A percentile compares a stretch with the other conserved stretches of the same genome.
These are phyloP conservation scores for Coffea humblotiana DNA, from an alignment of 305 asterid genomes.

Conservation along the genomic window DNA sequence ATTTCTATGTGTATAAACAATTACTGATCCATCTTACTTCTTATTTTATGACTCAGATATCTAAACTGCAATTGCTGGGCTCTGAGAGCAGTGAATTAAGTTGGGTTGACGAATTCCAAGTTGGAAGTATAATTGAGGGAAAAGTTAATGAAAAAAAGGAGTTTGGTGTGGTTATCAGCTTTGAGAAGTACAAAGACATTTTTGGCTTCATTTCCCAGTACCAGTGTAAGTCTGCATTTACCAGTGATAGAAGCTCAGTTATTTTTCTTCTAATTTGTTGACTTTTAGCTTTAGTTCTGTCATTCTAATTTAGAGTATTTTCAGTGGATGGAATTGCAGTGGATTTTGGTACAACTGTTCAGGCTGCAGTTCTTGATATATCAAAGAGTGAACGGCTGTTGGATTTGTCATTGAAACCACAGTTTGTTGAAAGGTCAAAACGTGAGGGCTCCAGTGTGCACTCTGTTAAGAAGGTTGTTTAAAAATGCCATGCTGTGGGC, in stretches of 20 bases:
- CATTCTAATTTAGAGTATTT: slow-evolving; percentile 19
- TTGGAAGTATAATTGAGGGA: slow-evolving; percentile 71
- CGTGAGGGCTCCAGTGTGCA: slow-evolving; percentile 36
- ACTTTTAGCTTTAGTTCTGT: not conserved
- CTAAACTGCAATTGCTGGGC: slow-evolving; percentile 62
- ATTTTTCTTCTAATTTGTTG: not conserved
- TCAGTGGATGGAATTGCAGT: slow-evolving; percentile 66
- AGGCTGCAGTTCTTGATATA: slow-evolving; percentile 83
- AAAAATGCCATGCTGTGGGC: slow-evolving; percentile 13
- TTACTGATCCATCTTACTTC: slow-evolving; percentile 14
- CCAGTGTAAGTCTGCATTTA: slow-evolving; percentile 59
- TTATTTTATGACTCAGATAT: slow-evolving; percentile 54
- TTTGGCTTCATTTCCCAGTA: slow-evolving; percentile 84
- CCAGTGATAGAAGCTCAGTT: not conserved
- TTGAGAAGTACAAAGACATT: slow-evolving; percentile 59
- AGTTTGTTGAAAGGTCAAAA: slow-evolving; percentile 46
- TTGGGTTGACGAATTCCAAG: slow-evolving; percentile 60
- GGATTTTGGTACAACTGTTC: slow-evolving; percentile 56
- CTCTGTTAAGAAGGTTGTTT: slow-evolving; percentile 50
- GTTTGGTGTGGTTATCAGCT: slow-evolving; percentile 78
- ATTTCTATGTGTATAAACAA: slow-evolving; percentile 10
- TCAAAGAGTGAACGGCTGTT: slow-evolving; percentile 84
- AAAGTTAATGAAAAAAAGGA: slow-evolving; percentile 72
- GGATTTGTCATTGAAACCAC: slow-evolving; percentile 83
- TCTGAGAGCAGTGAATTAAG: slow-evolving; percentile 42